Conservation (phyloP, 2,329 filamentous ascomycete genomes). For the Seiridium cupressi region DNA sequence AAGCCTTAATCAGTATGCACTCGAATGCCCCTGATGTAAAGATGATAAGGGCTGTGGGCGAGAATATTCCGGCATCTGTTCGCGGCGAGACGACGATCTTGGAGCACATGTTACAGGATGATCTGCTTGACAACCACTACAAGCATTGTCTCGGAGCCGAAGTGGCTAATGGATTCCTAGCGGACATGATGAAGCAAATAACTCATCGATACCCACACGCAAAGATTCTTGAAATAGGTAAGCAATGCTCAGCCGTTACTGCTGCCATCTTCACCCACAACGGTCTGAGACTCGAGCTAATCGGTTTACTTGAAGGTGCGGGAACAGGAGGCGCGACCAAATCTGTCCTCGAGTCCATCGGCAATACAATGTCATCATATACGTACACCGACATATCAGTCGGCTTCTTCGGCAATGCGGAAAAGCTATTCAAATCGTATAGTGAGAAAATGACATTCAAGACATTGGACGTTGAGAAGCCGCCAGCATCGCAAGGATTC, state of each 20-base stretch:
- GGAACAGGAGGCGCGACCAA: too few relatives aligned
- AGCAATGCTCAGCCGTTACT: background rate
- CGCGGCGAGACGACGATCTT: background rate
- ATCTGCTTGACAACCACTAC: constrained; percentile 9
- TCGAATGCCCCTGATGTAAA: constrained; percentile 14
- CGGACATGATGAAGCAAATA: constrained; percentile 9
- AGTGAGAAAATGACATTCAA: too few relatives aligned
- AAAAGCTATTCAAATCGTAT: too few relatives aligned
- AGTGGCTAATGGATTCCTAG: background rate
- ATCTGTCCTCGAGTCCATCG: too few relatives aligned
- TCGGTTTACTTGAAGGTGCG: too few relatives aligned
- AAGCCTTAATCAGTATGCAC: constrained; percentile 28
- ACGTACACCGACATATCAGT: too few relatives aligned
- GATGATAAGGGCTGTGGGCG: background rate
- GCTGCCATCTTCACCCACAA: background rate
- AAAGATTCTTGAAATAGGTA: constrained; percentile 29
- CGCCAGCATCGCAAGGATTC: too few relatives aligned
- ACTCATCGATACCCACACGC: constrained; percentile 14
- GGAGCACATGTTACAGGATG: background rate
- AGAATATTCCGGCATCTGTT: background rate
- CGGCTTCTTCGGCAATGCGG: too few relatives aligned
- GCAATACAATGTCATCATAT: too few relatives aligned
- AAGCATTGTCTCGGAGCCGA: constrained; percentile 3
- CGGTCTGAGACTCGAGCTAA: too few relatives aligned
- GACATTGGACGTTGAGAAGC: too few relatives aligned